Evolutionary conservation across 2,329 filamentous ascomycete genomes (phyloP).

Genomic region (Zymoseptoria passerinii): DNA sequence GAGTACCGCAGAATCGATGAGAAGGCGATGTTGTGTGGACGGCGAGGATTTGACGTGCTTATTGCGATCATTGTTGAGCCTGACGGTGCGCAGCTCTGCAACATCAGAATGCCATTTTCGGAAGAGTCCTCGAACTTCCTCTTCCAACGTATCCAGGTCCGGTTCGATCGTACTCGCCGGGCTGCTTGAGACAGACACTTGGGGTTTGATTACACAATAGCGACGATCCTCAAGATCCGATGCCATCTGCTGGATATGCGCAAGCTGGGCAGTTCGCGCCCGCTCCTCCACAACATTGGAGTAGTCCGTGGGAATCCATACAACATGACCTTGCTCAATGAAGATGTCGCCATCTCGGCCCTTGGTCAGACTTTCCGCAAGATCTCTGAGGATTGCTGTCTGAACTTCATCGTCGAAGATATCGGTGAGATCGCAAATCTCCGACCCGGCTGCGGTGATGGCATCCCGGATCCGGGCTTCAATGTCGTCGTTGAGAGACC

Average conservation of each 20-base stretch:
- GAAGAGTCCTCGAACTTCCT: conserved; percentile 6
- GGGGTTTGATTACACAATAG: conserved; percentile 5
- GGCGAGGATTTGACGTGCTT: neutral
- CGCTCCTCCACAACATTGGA: conserved; percentile 3
- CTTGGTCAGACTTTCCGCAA: conserved; percentile 10
- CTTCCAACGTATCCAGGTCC: neutral
- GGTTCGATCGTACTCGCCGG: neutral
- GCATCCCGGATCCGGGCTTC: conserved; percentile 8
- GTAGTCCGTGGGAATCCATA: conserved; percentile 11
- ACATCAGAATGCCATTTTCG: conserved; percentile 2
- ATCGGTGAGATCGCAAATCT: conserved; percentile 10
- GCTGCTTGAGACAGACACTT: neutral
- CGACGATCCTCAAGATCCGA: conserved; percentile 5
- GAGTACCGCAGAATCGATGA: neutral
- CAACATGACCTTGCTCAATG: conserved; percentile 11
- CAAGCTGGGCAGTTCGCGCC: neutral
- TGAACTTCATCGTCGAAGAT: conserved; percentile 9
- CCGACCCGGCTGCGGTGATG: conserved; percentile 7
- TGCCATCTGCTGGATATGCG: conserved; percentile 2
- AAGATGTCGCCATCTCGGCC: conserved; percentile 10
- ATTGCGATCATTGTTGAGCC: neutral
- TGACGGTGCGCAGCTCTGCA: neutral
- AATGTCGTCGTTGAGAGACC: conserved; percentile 8
- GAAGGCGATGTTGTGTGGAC: neutral
- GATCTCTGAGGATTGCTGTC: conserved; percentile 8